These are phyloP conservation scores for Xylariaceae sp. DNA, from an alignment of 2,329 filamentous ascomycete genomes.

Conservation along the genomic window DNA sequence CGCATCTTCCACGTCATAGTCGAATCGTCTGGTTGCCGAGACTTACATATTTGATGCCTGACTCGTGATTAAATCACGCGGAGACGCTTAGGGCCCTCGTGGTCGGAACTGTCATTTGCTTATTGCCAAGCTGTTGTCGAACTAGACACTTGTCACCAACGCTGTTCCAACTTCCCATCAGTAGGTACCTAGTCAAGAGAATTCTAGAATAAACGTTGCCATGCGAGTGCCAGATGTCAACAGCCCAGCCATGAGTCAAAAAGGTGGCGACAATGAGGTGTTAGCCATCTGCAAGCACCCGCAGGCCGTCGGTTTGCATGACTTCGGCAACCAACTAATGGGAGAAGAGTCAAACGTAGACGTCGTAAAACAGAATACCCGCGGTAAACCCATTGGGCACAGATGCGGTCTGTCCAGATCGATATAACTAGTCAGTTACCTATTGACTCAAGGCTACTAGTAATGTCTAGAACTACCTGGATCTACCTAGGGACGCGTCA, in stretches of 20 bases:
- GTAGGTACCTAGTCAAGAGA: background rate
- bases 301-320: slow-evolving; percentile 5
- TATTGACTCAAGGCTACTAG: background rate
- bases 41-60: background rate
- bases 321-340: slow-evolving; percentile 2
- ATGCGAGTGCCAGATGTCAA: background rate
- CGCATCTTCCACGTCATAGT: background rate
- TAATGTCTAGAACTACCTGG: background rate
- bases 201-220: background rate
- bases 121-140: background rate
- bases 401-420: too few relatives aligned
- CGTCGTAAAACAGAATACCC: too few relatives aligned
- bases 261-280: background rate
- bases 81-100: background rate
- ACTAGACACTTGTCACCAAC: background rate
- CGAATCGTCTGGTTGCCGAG: background rate
- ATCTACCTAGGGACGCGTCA: background rate
- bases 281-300: too few relatives aligned
- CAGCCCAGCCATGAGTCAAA: slow-evolving; percentile 1
- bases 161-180: too few relatives aligned
- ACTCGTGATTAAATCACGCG: background rate
- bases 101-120: background rate
- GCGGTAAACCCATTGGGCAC: too few relatives aligned
- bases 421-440: background rate
- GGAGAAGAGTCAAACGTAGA: too few relatives aligned